Conservation (phyloP, 1,284 basidiomycete genomes). For the Ustilago loliicola region DNA sequence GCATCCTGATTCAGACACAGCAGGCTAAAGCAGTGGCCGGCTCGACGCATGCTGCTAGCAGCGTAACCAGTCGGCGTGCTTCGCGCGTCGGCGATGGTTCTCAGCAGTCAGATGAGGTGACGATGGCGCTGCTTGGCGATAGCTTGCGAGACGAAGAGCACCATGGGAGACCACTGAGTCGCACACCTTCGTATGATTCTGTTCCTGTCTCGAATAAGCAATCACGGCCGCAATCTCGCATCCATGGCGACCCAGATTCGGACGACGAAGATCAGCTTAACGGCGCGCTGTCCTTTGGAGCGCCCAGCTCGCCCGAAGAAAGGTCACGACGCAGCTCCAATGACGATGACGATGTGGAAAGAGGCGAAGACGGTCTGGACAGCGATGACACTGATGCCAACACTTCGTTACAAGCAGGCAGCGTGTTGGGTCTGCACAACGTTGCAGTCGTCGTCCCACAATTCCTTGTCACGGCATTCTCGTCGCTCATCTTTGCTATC, state of each 20-base stretch:
- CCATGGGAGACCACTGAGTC: slow-evolving; percentile 11
- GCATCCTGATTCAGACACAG: slow-evolving; percentile 57
- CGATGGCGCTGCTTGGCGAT: slow-evolving; percentile 43
- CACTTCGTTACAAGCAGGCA: slow-evolving; percentile 77
- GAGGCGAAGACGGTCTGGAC: not conserved
- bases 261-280: slow-evolving; percentile 33
- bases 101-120: slow-evolving; percentile 34
- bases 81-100: not conserved
- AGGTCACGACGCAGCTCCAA: not conserved
- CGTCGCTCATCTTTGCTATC: slow-evolving; percentile 76
- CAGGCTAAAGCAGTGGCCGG: slow-evolving; percentile 12
- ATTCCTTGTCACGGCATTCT: slow-evolving; percentile 79
- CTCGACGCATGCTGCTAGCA: not conserved
- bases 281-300: slow-evolving; percentile 19
- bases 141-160: slow-evolving; percentile 13
- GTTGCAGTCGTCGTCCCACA: slow-evolving; percentile 58
- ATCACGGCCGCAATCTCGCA: slow-evolving; percentile 16
- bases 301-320: slow-evolving; percentile 12
- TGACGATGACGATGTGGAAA: slow-evolving; percentile 13
- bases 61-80: slow-evolving; percentile 4
- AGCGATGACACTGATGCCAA: not conserved
- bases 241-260: slow-evolving; percentile 12
- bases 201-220: slow-evolving; percentile 14
- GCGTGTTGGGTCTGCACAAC: slow-evolving; percentile 88
- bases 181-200: slow-evolving; percentile 25